phyloP scores from a whole-genome alignment of 768 basidiomycete species.

The Rhizopogon vinicolor region DNA sequence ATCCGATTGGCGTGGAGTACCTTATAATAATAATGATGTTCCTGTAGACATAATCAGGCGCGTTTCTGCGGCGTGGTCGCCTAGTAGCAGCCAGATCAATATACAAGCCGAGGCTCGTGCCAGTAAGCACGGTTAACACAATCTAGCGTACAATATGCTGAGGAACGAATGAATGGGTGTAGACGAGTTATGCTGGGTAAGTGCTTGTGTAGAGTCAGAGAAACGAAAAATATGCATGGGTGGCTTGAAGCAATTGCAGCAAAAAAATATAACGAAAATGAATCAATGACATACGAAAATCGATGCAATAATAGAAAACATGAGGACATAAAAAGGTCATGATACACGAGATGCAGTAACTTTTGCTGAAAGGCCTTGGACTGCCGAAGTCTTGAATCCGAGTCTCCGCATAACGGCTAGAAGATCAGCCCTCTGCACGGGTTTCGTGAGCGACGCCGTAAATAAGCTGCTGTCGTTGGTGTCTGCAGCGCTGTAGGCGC shows the following conservation, averaged over 20 bases:
- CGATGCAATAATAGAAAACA: conserved; percentile 19
- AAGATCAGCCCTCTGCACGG: conserved; percentile 83
- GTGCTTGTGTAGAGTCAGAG: conserved; percentile 21
- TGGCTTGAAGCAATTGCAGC: conserved; percentile 21
- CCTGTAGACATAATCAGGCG: background rate
- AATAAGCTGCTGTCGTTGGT: conserved; percentile 67
- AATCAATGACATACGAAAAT: conserved; percentile 13
- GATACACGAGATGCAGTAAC: conserved; percentile 36
- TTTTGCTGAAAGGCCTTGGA: conserved; percentile 54
- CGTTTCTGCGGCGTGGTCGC: background rate
- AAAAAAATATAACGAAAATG: conserved; percentile 24
- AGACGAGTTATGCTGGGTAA: conserved; percentile 20
- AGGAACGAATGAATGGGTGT: conserved; percentile 14
- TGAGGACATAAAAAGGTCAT: conserved; percentile 17
- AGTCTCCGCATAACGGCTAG: conserved; percentile 78
- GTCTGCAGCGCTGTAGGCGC: conserved; percentile 78
- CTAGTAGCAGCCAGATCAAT: background rate
- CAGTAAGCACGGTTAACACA: conserved; percentile 22
- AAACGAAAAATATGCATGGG: conserved; percentile 28
- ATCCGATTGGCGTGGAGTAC: background rate
- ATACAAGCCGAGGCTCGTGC: conserved; percentile 12
- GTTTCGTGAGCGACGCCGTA: conserved; percentile 81
- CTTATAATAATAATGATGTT: background rate
- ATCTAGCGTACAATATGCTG: conserved; percentile 44
- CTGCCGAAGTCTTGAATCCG: conserved; percentile 84